phyloP scores from a whole-genome alignment of 768 basidiomycete species.

The Favolaschia claudopus region DNA sequence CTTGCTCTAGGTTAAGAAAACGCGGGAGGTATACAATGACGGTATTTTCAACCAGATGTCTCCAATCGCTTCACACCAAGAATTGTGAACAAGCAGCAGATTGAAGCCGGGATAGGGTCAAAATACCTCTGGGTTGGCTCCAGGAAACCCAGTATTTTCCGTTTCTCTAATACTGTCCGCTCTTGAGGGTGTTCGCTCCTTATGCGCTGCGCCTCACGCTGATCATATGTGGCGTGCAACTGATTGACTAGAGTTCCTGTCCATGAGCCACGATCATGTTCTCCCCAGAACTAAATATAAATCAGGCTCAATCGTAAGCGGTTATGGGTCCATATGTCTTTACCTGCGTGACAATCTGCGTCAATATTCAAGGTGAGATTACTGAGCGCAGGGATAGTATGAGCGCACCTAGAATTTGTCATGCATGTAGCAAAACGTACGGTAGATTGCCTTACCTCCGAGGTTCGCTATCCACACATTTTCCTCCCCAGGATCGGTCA shows the following conservation, averaged over 20 bases:
- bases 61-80: conserved; percentile 44
- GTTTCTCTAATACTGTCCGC: conserved; percentile 49
- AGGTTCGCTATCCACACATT: conserved; percentile 69
- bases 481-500: conserved; percentile 56
- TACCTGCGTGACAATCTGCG: conserved; percentile 58
- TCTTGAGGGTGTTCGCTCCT: conserved; percentile 59
- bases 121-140: conserved; percentile 65
- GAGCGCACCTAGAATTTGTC: conserved; percentile 4
- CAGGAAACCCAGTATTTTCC: conserved; percentile 61
- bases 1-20: conserved; percentile 44
- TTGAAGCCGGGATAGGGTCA: neutral
- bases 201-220: conserved; percentile 53
- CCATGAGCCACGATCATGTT: conserved; percentile 47
- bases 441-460: conserved; percentile 41
- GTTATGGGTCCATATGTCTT: neutral
- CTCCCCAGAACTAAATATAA: conserved; percentile 44
- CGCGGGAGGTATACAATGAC: conserved; percentile 45
- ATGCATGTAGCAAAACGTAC: too few species aligned
- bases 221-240: conserved; percentile 51
- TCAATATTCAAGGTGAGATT: neutral
- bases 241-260: conserved; percentile 48
- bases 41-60: conserved; percentile 57
- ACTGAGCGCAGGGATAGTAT: neutral
- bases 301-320: neutral
- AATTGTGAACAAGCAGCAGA: neutral